Evolutionary conservation across 495 filamentous ascomycete genomes (phyloP).

Genomic region (Evernia prunastri): DNA sequence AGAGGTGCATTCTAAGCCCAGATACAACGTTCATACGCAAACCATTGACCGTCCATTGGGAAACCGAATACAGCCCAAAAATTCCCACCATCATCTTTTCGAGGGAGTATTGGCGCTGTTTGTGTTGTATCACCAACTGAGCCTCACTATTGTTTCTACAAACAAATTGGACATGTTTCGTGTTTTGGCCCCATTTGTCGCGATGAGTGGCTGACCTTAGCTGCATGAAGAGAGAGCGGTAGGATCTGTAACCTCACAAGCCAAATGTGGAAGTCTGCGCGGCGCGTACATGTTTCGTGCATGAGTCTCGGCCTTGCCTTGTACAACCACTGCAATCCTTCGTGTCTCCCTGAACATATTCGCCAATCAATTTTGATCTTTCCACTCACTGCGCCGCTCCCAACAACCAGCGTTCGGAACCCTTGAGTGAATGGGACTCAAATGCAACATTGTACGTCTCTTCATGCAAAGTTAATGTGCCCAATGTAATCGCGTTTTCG

Average conservation of each 20-base stretch:
- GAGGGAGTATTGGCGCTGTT: neutral
- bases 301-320: neutral
- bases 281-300: neutral
- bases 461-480: neutral
- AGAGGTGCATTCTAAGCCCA: no score
- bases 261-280: neutral
- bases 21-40: no score
- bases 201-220: neutral
- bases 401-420: neutral
- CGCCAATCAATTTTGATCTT: neutral
- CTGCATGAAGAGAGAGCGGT: neutral
- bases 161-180: neutral
- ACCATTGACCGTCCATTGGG: no score
- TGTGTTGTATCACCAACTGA: neutral
- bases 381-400: neutral
- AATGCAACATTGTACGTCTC: neutral
- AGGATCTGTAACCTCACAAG: neutral
- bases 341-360: neutral
- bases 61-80: neutral
- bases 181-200: neutral
- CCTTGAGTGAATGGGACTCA: neutral
- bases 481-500: neutral
- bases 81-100: neutral
- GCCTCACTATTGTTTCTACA: neutral
- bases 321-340: neutral